Evolutionary conservation across 2,329 filamentous ascomycete species (phyloP), one percentile per base, ranked within the genome.

Genomic region (Neurospora crassa): DNA sequence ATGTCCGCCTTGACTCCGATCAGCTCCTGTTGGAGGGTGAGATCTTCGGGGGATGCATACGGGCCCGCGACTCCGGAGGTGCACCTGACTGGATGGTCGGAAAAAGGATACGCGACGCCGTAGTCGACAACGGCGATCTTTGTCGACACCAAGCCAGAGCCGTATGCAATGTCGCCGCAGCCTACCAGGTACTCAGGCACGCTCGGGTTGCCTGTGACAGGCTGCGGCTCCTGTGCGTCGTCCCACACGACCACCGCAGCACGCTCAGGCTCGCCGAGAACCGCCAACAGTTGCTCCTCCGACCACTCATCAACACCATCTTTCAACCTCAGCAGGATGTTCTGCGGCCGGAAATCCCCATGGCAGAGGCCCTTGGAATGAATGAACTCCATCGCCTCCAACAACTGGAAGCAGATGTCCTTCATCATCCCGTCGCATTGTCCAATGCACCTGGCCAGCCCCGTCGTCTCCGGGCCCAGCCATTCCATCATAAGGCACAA

Each of bases 301-400:
- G 69, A 29, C 45, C 69, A 73, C 7, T 67, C 12, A 10, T 73
- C 68, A 11, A 72, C 69, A 8, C 70, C 43, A 6, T 70, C 67
- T 12, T 20, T 45, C 1, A 73, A 45, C 1, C 47, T 69, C 12
- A 71, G 59, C 14, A 74, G 12, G 40, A 74, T 70, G 45, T 74
- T 74, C 20, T 69, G 53, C 2, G 67, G 29, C 0, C 74, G 70
- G 59, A 74, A 74, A 40, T 75, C 73, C 5, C 71, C 74, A 24
- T 75, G 73, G 18, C 71, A 74, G 5, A 74, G 41, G 2, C 40
- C 47, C 1, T 16, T 68, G 7, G 68, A 67, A 63, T 74, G 72
- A 12, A 74, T 45, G 6, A 74, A 74, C 4, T 67, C 18, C 67
- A 75, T 67, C 5, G 70, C 70, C 29, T 67, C 29, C 1, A 71